phyloP scores from a whole-genome alignment of 257 asterid species.

The Galeopsis tetrahit region DNA sequence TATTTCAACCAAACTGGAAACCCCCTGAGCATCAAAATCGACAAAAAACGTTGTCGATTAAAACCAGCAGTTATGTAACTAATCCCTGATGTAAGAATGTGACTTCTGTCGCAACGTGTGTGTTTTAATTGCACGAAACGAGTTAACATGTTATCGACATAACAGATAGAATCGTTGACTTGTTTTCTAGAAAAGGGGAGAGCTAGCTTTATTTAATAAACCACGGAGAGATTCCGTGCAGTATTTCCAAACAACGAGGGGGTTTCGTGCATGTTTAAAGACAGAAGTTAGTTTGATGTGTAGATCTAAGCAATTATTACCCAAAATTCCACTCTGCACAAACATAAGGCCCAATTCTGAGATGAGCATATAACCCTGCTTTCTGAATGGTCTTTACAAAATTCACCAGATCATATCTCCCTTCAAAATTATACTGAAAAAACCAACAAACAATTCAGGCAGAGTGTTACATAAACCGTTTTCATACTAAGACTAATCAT shows the following conservation, averaged over 20 bases:
- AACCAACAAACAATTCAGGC: conserved; percentile 29
- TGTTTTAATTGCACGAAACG: background rate
- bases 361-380: conserved; percentile 90
- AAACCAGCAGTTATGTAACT: conserved; percentile 2
- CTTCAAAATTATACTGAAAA: conserved; percentile 86
- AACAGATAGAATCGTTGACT: too few relatives aligned
- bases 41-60: too few relatives aligned
- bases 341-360: conserved; percentile 89
- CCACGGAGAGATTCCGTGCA: too few relatives aligned
- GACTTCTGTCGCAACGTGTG: background rate
- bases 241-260: too few relatives aligned
- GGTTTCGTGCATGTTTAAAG: background rate
- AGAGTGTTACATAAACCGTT: too few relatives aligned
- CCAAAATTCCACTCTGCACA: conserved; percentile 98
- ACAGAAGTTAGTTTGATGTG: background rate
- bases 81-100: conserved; percentile 13
- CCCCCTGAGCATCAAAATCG: conserved; percentile 53
- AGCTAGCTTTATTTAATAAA: too few relatives aligned
- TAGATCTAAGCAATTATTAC: conserved; percentile 46
- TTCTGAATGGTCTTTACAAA: conserved; percentile 78
- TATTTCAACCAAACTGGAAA: conserved; percentile 96
- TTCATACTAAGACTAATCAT: too few relatives aligned
- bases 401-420: conserved; percentile 84
- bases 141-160: too few relatives aligned
- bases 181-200: too few relatives aligned